Percentiles rank a stretch among this genome's conserved stretches.
These are phyloP conservation scores for Ustilago esculenta DNA, from an alignment of 1,284 basidiomycete species.

Conservation along the genomic window DNA sequence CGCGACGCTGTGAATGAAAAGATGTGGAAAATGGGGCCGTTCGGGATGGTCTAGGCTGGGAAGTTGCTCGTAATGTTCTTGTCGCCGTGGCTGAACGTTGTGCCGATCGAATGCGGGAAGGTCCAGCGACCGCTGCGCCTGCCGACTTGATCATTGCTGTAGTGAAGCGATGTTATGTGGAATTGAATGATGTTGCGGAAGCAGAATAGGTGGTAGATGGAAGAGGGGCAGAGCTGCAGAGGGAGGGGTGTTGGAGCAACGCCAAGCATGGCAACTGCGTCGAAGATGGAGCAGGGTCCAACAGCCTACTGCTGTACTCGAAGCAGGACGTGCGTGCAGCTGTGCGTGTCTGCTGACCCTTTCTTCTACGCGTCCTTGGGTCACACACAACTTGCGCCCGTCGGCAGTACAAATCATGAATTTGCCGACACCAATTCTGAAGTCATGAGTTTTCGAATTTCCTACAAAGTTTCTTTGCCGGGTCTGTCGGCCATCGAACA, in stretches of 20 bases:
- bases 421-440: background rate
- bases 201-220: too few relatives aligned
- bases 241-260: too few relatives aligned
- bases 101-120: conserved; percentile 27
- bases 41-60: background rate
- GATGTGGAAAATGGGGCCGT: conserved; percentile 1
- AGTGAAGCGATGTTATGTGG: background rate
- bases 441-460: conserved; percentile 15
- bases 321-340: background rate
- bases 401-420: too few relatives aligned
- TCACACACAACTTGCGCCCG: too few relatives aligned
- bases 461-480: conserved; percentile 4
- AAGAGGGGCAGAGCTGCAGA: too few relatives aligned
- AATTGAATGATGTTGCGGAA: conserved; percentile 1
- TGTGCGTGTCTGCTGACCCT: conserved; percentile 1
- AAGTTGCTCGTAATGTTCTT: background rate
- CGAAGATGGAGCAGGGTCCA: background rate
- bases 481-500: too few relatives aligned
- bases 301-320: too few relatives aligned
- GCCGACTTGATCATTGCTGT: conserved; percentile 30
- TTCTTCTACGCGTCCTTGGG: too few relatives aligned
- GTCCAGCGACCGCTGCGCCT: conserved; percentile 36
- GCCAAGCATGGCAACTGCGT: too few relatives aligned
- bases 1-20: background rate
- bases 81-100: conserved; percentile 3